These are phyloP conservation scores for Lactarius indigo DNA, from an alignment of 768 basidiomycete genomes.

Conservation along the genomic window DNA sequence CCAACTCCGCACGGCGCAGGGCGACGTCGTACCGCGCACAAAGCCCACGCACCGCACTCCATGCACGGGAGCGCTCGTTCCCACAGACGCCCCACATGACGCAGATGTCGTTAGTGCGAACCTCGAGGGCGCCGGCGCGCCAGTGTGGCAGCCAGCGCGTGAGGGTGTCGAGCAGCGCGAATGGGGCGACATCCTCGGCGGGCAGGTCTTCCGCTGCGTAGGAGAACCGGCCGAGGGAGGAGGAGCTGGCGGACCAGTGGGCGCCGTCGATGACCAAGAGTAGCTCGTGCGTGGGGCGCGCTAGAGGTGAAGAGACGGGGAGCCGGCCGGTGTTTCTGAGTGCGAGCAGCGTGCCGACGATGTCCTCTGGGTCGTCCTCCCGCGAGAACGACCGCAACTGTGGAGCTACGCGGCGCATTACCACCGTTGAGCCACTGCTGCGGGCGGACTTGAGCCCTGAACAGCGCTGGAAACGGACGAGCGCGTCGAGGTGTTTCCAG, in stretches of 20 bases:
- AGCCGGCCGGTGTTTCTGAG: background rate
- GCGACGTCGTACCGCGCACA: background rate
- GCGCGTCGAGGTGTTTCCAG: constrained; percentile 12
- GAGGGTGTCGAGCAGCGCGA: constrained; percentile 10
- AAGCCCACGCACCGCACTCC: background rate
- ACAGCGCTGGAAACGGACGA: background rate
- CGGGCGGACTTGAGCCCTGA: background rate
- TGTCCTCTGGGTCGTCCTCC: background rate
- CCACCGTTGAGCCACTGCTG: background rate
- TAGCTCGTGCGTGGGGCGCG: background rate
- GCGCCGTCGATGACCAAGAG: background rate
- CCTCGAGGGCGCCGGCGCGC: background rate
- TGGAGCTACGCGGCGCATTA: background rate
- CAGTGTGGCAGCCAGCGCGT: constrained; percentile 13
- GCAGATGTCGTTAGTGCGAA: constrained; percentile 4
- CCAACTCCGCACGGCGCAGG: background rate
- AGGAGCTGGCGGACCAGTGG: background rate
- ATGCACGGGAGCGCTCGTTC: background rate
- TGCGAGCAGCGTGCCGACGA: background rate
- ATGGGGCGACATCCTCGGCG: background rate
- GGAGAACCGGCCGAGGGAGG: background rate
- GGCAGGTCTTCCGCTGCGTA: background rate
- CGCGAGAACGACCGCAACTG: background rate
- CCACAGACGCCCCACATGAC: constrained; percentile 3
- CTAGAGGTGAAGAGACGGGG: background rate